Evolutionary conservation across 2,329 filamentous ascomycete genomes (phyloP), one percentile per base, ranked within the genome.

Genomic region (Coniochaeta hoffmannii): DNA sequence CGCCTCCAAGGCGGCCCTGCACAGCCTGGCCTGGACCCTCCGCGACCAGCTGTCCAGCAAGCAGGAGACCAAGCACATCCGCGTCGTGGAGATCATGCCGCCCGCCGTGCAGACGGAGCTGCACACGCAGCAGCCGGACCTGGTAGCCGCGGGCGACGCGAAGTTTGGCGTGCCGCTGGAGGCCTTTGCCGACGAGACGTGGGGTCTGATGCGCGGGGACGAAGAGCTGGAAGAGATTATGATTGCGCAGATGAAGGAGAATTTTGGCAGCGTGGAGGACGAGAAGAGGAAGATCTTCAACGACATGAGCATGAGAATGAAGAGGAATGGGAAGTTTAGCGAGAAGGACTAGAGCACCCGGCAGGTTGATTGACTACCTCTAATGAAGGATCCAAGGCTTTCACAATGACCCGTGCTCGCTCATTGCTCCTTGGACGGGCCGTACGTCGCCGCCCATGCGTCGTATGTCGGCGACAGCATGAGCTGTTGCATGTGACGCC

Each of bases 1-100:
- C 53, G 76, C 77, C 1, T 75, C 75, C 11, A 83, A 82, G 61
- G 74, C 78, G 0, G 80, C 79, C 2, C 64, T 82, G 35, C 76
- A 80, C 60, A 61, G 57, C 19, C 38, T 65, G 0, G 59, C 60
- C 38, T 66, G 60, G 61, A 65, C 65, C 1, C 61, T 68, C n/a
- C 61, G 65, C 26, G 51, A 57, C 4, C 65, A 68, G 59, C 59
- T 68, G 1, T 9, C 12, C 28, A 34, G 14, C n/a, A 31, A 35
- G 22, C 9, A 70, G 55, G 49, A 51, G 49, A 34, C 15, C 10
- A 19, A 15, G 22, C 19, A 70, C 55, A 57, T 73, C 38, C 60
- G 58, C 32, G 71, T 82, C 9, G 64, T 80, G 28, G 78, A 83
- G 65, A 63, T 82, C 36, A 66, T 76, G 14, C 77, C 78, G 50